Percentiles rank a stretch among this genome's conserved stretches.
Evolutionary conservation across 2,329 filamentous ascomycete genomes (phyloP).

Genomic region (Penicillium sp.): DNA sequence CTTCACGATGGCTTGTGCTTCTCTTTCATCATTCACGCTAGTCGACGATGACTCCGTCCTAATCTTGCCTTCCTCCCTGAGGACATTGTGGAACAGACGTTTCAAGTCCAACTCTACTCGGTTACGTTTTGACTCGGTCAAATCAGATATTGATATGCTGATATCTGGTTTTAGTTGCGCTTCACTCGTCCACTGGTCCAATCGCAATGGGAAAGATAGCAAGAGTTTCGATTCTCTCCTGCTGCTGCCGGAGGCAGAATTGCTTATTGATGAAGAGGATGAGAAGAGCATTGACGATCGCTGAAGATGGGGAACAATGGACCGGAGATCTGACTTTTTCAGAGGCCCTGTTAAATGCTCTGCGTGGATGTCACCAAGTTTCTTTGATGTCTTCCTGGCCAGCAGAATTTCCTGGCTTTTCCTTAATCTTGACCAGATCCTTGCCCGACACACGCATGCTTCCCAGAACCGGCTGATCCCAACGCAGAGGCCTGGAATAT

Average conservation of each 20-base stretch:
- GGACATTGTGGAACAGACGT: constrained; percentile 34
- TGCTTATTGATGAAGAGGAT: background rate
- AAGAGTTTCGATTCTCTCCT: constrained; percentile 21
- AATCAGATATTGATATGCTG: constrained; percentile 24
- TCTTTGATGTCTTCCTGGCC: background rate
- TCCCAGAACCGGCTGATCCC: constrained; percentile 42
- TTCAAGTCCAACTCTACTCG: constrained; percentile 37
- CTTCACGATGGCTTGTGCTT: constrained; percentile 28
- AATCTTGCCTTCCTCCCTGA: constrained; percentile 20
- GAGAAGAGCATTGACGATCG: constrained; percentile 33
- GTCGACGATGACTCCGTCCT: background rate
- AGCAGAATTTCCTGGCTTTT: constrained; percentile 20
- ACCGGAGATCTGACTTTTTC: constrained; percentile 23
- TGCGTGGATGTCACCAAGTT: background rate
- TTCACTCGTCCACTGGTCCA: constrained; percentile 41
- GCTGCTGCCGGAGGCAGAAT: constrained; percentile 1
- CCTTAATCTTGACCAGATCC: constrained; percentile 34
- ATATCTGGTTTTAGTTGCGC: constrained; percentile 35
- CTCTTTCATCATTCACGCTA: constrained; percentile 17
- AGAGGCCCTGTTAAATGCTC: constrained; percentile 16
- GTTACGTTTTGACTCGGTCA: constrained; percentile 13
- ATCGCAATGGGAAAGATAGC: constrained; percentile 30
- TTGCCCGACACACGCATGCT: constrained; percentile 33
- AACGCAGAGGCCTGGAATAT: constrained; percentile 40
- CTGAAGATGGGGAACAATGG: constrained; percentile 33